phyloP scores from a whole-genome alignment of 805 yeast genomes.

The Ogataea saltuana region DNA sequence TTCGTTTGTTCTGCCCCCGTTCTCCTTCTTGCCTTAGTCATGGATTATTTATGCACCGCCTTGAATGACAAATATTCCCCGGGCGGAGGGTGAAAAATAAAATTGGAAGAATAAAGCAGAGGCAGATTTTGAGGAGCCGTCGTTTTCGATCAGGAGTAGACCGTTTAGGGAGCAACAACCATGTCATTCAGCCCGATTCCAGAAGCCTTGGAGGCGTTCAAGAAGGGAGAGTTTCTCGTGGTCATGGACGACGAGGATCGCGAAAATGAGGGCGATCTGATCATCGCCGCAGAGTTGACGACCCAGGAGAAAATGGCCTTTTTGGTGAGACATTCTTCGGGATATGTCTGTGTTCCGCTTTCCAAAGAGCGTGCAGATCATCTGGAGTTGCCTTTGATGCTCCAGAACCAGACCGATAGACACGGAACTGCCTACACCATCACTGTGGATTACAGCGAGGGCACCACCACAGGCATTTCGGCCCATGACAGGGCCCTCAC shows the following conservation, averaged over 20 bases:
- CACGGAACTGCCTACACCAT: conserved; percentile 97
- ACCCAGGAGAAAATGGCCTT: conserved; percentile 93
- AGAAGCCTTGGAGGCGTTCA: conserved; percentile 72
- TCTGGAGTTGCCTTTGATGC: conserved; percentile 79
- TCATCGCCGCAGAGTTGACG: conserved; percentile 82
- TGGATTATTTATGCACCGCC: too few relatives aligned
- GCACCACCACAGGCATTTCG: conserved; percentile 95
- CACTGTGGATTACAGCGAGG: conserved; percentile 81
- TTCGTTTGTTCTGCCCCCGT: too few relatives aligned
- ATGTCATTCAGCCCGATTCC: conserved; percentile 52
- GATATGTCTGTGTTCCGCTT: conserved; percentile 92
- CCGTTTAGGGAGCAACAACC: too few relatives aligned
- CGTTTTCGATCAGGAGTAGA: too few relatives aligned
- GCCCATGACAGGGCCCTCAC: conserved; percentile 93
- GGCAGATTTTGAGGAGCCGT: too few relatives aligned
- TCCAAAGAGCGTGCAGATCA: conserved; percentile 74
- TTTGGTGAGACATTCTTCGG: conserved; percentile 81
- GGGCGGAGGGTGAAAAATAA: too few relatives aligned
- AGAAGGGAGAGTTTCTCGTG: conserved; percentile 77
- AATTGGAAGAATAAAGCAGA: too few relatives aligned
- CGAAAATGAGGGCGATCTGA: conserved; percentile 97
- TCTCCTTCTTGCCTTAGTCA: too few relatives aligned
- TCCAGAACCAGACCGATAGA: conserved; percentile 65
- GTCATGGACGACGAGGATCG: conserved; percentile 98
- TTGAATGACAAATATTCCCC: too few relatives aligned